A percentile compares a stretch with the other conserved stretches of the same genome.
phyloP scores from a whole-genome alignment of 129 eudicot species.

The Smallanthus sonchifolius region DNA sequence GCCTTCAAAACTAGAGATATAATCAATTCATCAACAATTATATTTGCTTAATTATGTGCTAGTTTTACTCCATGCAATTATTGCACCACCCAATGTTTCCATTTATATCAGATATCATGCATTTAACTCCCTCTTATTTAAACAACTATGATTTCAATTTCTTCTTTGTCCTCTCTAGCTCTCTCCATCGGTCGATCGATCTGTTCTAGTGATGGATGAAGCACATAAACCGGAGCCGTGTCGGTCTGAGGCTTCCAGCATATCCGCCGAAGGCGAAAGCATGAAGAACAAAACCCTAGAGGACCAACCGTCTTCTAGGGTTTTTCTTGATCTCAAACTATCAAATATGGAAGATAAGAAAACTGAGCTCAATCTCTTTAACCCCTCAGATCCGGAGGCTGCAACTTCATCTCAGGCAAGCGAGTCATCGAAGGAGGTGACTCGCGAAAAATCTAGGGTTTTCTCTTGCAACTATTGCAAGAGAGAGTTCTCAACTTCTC shows the following conservation, averaged over 20 bases:
- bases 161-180: neutral
- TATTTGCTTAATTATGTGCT: constrained; percentile 31
- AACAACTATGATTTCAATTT: constrained; percentile 18
- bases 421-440: constrained; percentile 41
- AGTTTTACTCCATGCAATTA: constrained; percentile 46
- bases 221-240: constrained; percentile 32
- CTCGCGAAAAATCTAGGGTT: constrained; percentile 35
- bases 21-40: constrained; percentile 25
- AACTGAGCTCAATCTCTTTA: constrained; percentile 44
- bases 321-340: constrained; percentile 38
- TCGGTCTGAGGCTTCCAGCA: constrained; percentile 57
- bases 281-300: constrained; percentile 26
- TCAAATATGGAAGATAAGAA: constrained; percentile 26
- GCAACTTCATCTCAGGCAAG: constrained; percentile 30
- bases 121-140: constrained; percentile 41
- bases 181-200: neutral
- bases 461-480: constrained; percentile 58
- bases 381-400: constrained; percentile 21
- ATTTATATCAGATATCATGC: constrained; percentile 42
- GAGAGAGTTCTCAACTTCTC: constrained; percentile 69
- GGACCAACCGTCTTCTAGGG: constrained; percentile 19
- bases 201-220: constrained; percentile 15
- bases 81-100: constrained; percentile 36
- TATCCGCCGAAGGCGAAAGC: constrained; percentile 43
- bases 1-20: constrained; percentile 36